Evolutionary conservation across 2,329 filamentous ascomycete genomes (phyloP).

Genomic region (Ophiostoma quercus): DNA sequence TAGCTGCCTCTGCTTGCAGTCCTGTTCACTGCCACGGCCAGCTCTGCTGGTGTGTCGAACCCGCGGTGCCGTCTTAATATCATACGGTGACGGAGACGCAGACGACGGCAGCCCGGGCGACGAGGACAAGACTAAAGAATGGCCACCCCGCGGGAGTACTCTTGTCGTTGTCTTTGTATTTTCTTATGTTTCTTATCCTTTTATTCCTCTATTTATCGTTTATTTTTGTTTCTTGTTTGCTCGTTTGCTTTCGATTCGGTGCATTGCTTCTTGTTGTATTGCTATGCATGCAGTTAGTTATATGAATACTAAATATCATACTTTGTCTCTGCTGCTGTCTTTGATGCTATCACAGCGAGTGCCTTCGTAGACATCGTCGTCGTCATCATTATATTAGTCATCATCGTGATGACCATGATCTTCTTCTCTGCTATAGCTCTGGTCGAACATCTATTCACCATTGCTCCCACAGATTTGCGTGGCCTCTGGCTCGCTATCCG

Average conservation of each 20-base stretch:
- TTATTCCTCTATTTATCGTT: neutral
- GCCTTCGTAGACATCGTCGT: neutral
- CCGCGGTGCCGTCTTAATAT: constrained; percentile 5
- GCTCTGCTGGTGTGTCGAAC: neutral
- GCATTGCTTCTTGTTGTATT: neutral
- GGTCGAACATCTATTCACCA: neutral
- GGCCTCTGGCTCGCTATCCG: neutral
- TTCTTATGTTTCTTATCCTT: neutral
- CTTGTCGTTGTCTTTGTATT: constrained; percentile 15
- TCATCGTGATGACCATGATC: neutral
- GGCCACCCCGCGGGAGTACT: constrained; percentile 20
- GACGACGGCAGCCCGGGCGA: constrained; percentile 10
- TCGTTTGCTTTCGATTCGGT: constrained; percentile 3
- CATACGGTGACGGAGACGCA: neutral
- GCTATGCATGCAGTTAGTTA: constrained; percentile 5
- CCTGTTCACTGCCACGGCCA: no score
- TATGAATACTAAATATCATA: neutral
- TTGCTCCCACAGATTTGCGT: neutral
- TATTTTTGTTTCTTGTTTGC: neutral
- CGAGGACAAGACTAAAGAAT: constrained; percentile 22
- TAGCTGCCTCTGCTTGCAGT: no score
- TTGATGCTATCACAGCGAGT: neutral
- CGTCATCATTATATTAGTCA: neutral
- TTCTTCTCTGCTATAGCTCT: no score
- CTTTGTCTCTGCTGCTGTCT: neutral